Evolutionary conservation across 1,284 basidiomycete species (phyloP), one percentile per base, ranked within the genome.

Genomic region (Rhodofomes roseus): DNA sequence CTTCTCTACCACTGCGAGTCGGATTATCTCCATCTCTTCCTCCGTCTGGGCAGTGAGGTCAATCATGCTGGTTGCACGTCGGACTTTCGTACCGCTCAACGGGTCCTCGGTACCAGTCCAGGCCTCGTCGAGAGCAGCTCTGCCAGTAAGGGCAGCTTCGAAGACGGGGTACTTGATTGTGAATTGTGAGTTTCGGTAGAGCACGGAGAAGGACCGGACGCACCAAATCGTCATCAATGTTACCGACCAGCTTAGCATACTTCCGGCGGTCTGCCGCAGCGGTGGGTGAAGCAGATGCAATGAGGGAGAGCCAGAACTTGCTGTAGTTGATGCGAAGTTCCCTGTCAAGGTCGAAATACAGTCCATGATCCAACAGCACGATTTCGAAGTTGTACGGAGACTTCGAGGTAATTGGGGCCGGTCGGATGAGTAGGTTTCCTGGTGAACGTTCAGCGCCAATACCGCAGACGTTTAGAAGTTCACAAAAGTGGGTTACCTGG

Each of bases 371-470:
- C 57, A 98, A 77, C 1, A 97, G 80, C 22, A 93, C 94, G 54
- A 97, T 90, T 71, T 98, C 96, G 69, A 98, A 98, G 73, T 96
- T 96, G 76, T 92, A 92, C 0, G 93, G 92, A 5, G 92, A 95
- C 58, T 80, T 80, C 1, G 93, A 92, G 2, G 63, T 66, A 11
- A 70, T 64, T 1, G 84, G 81, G 8, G 88, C 83, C 0, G 90
- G 87, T 58, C 95, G 87, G 60, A 99, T 96, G 29, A 99, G 80
- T 23, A 99, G 79, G 71, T 98, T 98, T 9, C 96, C 95, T 86
- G 53, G 27, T 65, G 25, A 55, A 29, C 59, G 46, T 29, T 43
- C 8, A 37, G 20, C 37, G 50, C 39, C 58, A 3, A 20, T 46
- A 37, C 23, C 46, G 14, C 22, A 39, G 36, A 36, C 20, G 27